phyloP scores from a whole-genome alignment of 192 early-diverging fungal genomes.

The Mortierella antarctica region DNA sequence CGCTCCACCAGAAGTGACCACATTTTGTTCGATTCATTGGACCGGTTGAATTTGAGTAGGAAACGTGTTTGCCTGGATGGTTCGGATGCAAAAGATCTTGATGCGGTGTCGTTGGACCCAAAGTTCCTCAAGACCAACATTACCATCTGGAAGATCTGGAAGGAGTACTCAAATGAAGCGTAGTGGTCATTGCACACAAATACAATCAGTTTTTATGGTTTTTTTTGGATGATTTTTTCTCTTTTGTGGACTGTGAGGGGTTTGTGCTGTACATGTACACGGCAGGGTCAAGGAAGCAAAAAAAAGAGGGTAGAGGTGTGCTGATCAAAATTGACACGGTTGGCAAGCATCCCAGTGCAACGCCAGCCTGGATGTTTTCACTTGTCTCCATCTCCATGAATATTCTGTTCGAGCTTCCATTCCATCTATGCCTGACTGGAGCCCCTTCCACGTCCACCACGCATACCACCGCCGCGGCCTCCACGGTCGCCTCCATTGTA shows the following conservation, averaged over 20 bases:
- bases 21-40: constrained; percentile 43
- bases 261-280: constrained; percentile 7
- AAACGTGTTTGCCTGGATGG: constrained; percentile 21
- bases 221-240: constrained; percentile 21
- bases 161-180: neutral
- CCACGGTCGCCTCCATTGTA: constrained; percentile 36
- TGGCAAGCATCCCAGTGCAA: no score
- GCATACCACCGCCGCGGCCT: constrained; percentile 41
- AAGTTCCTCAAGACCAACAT: constrained; percentile 29
- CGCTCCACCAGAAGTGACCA: constrained; percentile 48
- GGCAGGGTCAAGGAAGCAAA: neutral
- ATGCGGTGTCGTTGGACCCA: constrained; percentile 29
- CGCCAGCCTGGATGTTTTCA: no score
- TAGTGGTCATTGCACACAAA: neutral
- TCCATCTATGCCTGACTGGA: constrained; percentile 32
- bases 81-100: constrained; percentile 1
- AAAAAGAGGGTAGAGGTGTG: neutral
- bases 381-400: no score
- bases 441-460: constrained; percentile 48
- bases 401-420: no score
- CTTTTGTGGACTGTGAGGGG: neutral
- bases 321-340: no score
- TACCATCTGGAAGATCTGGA: constrained; percentile 49
- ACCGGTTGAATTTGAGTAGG: constrained; percentile 28
- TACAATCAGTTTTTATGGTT: neutral